Evolutionary conservation across 2,329 filamentous ascomycete species (phyloP), one percentile per base, ranked within the genome.

Genomic region (Pyricularia pennisetigena): DNA sequence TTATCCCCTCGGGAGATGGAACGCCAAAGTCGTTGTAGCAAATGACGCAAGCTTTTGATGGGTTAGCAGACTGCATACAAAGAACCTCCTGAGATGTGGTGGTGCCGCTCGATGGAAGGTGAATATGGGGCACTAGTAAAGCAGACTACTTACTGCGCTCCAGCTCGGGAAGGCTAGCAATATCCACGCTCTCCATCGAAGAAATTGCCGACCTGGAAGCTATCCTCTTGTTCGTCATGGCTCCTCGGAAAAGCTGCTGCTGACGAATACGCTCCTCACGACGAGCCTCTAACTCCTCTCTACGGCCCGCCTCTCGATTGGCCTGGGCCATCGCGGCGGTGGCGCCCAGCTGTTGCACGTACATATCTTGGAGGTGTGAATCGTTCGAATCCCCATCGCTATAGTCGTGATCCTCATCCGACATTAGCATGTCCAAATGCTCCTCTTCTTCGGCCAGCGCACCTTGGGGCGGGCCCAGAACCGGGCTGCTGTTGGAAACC

Each of bases 21-120:
- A 82, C 78, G 41, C 85, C 85, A 71, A 84, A 88, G 9, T 88
- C 85, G 70, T 88, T 88, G 73, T 89, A 89, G 76, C 87, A 89
- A 69, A 89, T 89, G 24, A 85, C 81, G 73, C 87, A 89, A 16
- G 77, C 86, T 89, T 49, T 9, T 23, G 10, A 26, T 6, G 29
- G 69, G 30, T n/a, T 20, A 1, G 61, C 26, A 7, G 59, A 68
- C 26, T 70, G 70, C 68, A 30, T 24, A 30, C 20, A 26, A 6
- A 12, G 30, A 14, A 14, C 66, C 28, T 64, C 16, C 23, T 9
- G 23, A 29, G 29, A 32, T 6, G n/a, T n/a, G n/a, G n/a, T n/a
- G n/a, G n/a, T n/a, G n/a, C n/a, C n/a, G n/a, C n/a, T n/a, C 24
- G 28, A 54, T 16, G 5, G 23, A 28, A 23, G 41, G 68, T 0